Percentiles rank a stretch among this genome's conserved stretches.
Conservation (phyloP, 2,329 filamentous ascomycete genomes). For the Arthrobotrys entomopaga region DNA sequence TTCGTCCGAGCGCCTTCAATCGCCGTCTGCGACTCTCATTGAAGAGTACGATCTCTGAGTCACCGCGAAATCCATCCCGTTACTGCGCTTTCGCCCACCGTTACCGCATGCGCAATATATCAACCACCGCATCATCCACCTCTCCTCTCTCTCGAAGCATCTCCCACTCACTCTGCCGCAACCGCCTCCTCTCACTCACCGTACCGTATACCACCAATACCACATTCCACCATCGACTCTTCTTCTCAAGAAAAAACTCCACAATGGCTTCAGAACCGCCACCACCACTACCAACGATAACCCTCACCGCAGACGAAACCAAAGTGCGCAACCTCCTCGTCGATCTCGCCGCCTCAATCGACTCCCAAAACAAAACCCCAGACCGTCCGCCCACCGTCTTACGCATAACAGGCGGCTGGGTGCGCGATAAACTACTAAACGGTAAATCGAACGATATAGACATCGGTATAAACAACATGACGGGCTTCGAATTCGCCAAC, state of each 20-base stretch:
- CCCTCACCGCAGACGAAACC: conserved; percentile 75
- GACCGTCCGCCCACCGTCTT: conserved; percentile 70
- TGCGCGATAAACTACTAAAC: conserved; percentile 82
- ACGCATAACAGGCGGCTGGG: conserved; percentile 87
- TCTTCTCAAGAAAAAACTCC: not conserved
- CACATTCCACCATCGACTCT: not conserved
- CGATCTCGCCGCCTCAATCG: conserved; percentile 78
- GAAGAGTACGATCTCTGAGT: conserved; percentile 35
- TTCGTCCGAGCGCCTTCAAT: conserved; percentile 23
- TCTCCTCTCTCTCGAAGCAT: conserved; percentile 37
- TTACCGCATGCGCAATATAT: conserved; percentile 31
- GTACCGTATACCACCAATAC: not conserved
- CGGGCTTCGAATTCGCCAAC: conserved; percentile 78
- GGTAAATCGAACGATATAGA: conserved; percentile 82
- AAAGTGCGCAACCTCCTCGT: conserved; percentile 80
- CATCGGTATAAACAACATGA: conserved; percentile 86
- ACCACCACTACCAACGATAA: conserved; percentile 63
- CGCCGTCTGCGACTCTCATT: conserved; percentile 43
- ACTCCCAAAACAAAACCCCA: conserved; percentile 58
- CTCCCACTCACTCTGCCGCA: conserved; percentile 19
- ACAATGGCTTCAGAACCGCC: conserved; percentile 6
- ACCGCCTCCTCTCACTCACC: conserved; percentile 6
- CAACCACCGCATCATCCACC: conserved; percentile 1
- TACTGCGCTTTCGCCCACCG: conserved; percentile 24
- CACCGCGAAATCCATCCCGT: too few species aligned